Conservation (phyloP, 2,329 filamentous ascomycete genomes). For the Paraconiothyrium brasiliense region DNA sequence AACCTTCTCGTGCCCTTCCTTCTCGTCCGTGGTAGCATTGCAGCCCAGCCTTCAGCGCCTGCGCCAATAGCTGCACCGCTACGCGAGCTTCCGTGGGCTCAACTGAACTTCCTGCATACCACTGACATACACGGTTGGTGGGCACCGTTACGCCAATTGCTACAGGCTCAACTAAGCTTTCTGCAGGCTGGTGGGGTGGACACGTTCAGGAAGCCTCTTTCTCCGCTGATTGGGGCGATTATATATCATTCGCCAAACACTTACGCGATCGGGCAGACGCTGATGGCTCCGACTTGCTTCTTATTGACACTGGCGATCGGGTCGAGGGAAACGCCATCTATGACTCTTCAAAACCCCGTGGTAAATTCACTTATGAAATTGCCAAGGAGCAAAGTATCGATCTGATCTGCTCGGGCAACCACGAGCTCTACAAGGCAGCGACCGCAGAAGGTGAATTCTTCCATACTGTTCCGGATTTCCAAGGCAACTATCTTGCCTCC, state of each 20-base stretch:
- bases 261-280: conserved; percentile 81
- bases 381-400: conserved; percentile 85
- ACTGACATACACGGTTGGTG: conserved; percentile 73
- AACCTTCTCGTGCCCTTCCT: conserved; percentile 23
- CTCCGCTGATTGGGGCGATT: conserved; percentile 97
- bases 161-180: conserved; percentile 75
- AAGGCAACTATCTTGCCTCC: conserved; percentile 82
- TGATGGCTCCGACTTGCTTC: conserved; percentile 81
- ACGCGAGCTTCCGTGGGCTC: conserved; percentile 87
- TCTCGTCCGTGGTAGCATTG: conserved; percentile 55
- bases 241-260: conserved; percentile 88
- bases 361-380: conserved; percentile 87
- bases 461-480: conserved; percentile 84
- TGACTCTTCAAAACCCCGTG: conserved; percentile 87
- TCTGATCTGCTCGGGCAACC: conserved; percentile 87
- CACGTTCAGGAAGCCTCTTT: conserved; percentile 69
- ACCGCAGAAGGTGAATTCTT: conserved; percentile 81
- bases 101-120: conserved; percentile 82
- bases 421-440: conserved; percentile 87
- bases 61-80: conserved; percentile 81
- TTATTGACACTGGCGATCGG: conserved; percentile 94
- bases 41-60: conserved; percentile 81
- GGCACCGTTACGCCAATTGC: conserved; percentile 43
- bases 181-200: conserved; percentile 85
- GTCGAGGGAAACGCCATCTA: conserved; percentile 96